Base-by-base conservation (phyloP, 345 rosid genomes). In the Geranium brycei region DNA sequence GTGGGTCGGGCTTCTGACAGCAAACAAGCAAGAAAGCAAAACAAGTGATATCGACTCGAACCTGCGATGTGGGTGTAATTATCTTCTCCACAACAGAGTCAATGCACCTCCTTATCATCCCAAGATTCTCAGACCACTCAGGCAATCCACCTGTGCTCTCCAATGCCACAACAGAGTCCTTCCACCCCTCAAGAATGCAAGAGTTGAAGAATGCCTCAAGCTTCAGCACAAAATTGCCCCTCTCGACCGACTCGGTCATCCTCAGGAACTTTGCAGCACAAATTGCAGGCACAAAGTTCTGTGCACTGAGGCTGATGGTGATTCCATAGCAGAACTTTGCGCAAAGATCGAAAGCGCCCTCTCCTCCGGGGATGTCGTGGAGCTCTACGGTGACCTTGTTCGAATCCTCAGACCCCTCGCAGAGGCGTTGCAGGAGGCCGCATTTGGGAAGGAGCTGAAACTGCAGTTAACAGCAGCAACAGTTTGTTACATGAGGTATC, bases 271-370 rank as follows among this genome's bases (percentile, higher is more conserved):
- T 91, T 3, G 96, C 92, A 57, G 99, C 96, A 58, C 96, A 95
- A 63, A 88, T 83, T 10, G 92, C 91, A 41, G 81, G 76, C 16
- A 88, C 91, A 64, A 95, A 78, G 87, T 91, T 88, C 72, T 83
- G 82, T 31, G 96, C 96, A 60, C 97, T 68, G 72, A 91, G 85
- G 71, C 80, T 85, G 75, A 95, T 88, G 58, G 91, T 82, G 64
- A 95, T 95, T 64, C 89, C 97, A n/a, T 95, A 95, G 79, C 99
- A 95, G 77, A 78, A 95, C 69, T 95, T 95, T 7, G 91, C 97
- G 61, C 97, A 95, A 68, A 95, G 68, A 70, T 95, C 99, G 53
- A 95, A 91, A 40, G 99, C 96, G 53, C 83, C 89, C 62, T 87
- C 87, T 40, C 97, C 97, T 59, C 99, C 99, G 0, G 99, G 99